phyloP scores from a whole-genome alignment of 2,329 filamentous ascomycete genomes.

The Endoconidiophora laricicola region DNA sequence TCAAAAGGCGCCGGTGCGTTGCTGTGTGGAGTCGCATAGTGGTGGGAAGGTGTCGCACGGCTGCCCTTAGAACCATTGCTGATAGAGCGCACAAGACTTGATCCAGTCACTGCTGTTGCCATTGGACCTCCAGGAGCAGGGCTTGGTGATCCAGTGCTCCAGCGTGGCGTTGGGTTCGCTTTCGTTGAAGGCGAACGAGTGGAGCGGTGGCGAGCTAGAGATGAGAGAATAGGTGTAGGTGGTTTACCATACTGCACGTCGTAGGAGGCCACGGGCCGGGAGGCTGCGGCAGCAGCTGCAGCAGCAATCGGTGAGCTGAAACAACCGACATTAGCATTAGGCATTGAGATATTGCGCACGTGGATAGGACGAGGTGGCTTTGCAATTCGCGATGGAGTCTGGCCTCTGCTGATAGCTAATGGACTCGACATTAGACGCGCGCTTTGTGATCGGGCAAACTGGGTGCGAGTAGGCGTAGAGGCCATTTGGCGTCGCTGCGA shows the following conservation, averaged over 20 bases:
- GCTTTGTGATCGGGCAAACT: slow-evolving; percentile 16
- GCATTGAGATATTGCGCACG: slow-evolving; percentile 37
- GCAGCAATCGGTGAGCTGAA: slow-evolving; percentile 28
- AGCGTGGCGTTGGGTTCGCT: slow-evolving; percentile 37
- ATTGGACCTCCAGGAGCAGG: slow-evolving; percentile 22
- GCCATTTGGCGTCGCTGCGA: not conserved
- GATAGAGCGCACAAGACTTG: slow-evolving; percentile 3
- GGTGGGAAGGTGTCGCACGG: slow-evolving; percentile 39
- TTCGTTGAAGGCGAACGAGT: slow-evolving; percentile 39
- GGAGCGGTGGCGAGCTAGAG: slow-evolving; percentile 22
- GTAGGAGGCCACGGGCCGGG: not conserved
- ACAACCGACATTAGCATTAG: slow-evolving; percentile 27
- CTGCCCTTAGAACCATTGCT: slow-evolving; percentile 13
- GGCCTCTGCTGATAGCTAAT: slow-evolving; percentile 21
- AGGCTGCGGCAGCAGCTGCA: not conserved
- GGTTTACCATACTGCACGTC: no score
- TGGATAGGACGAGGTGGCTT: slow-evolving; percentile 29
- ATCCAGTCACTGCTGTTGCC: slow-evolving; percentile 14
- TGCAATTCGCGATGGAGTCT: slow-evolving; percentile 26
- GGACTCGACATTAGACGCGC: slow-evolving; percentile 23
- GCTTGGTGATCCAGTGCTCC: slow-evolving; percentile 32
- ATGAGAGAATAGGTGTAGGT: not conserved
- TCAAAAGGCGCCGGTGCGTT: slow-evolving; percentile 30
- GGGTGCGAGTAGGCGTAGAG: not conserved
- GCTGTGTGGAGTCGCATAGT: slow-evolving; percentile 63